Base-by-base conservation (phyloP, 495 filamentous ascomycete species). In the Podospora tetraspora region DNA sequence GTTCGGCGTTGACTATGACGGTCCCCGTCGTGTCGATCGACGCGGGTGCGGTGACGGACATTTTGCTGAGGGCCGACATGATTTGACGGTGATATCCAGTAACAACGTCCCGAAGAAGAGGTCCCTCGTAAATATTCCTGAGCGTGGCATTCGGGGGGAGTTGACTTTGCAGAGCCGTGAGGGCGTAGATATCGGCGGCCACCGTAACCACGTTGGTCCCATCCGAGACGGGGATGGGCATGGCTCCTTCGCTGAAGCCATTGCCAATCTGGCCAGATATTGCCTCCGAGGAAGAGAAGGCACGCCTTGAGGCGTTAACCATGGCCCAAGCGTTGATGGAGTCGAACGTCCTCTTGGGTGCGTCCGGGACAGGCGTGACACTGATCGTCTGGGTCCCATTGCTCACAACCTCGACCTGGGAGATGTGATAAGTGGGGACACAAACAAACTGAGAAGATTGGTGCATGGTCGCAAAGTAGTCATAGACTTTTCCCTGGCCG, bases 361-460 rank as follows among this genome's bases (percentile, higher is more conserved):
- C 34, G 2, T 25, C 37, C 12, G 27, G 56, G 1, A 60, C 16
- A 7, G 68, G 68, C 27, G 34, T 59, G 25, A 69, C 63, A 8
- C 58, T 61, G 19, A 22, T 6, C 9, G 23, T 60, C 13, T 59
- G 22, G 19, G 57, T 56, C 9, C 68, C 59, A 43, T 69, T 65
- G 1, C 59, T 57, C 34, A 66, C 58, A n/a, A 69, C 68, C 21
- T 69, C 63, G 8, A 69, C 57, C 13, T 16, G 24, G 63, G 19
- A 21, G 37, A 69, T 66, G 22, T 32, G 12, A 30, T 61, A 66
- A 4, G 7, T 66, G 5, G 68, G 68, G 34, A 37, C 11, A 34
- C 68, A 69, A 23, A 69, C 58, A 24, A 69, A 19, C 27, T 69
- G 68, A n/a, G 57, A 9, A 9, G 68, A 69, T 4, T 62, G 32